A percentile compares a stretch with the other conserved stretches of the same genome.
phyloP scores from a whole-genome alignment of 148 eudicot genomes.

The Fagopyrum tataricum region DNA sequence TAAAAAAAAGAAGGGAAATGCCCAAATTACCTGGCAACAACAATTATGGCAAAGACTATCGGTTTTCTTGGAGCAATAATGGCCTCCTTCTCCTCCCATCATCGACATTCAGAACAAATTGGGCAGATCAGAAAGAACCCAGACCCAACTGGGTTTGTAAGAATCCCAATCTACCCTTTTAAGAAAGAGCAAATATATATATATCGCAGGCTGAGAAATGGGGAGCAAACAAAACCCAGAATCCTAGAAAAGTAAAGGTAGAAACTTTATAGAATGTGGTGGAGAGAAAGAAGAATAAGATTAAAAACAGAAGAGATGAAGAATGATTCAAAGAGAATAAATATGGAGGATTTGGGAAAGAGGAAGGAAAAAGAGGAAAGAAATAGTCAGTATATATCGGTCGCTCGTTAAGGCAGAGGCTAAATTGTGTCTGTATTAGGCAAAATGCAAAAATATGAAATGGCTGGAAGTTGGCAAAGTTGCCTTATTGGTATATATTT shows the following conservation, averaged over 20 bases:
- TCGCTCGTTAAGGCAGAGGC: background rate
- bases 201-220: background rate
- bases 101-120: constrained; percentile 18
- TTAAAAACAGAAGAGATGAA: background rate
- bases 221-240: constrained; percentile 2
- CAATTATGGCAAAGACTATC: constrained; percentile 58
- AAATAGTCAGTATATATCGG: background rate
- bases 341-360: background rate
- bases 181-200: background rate
- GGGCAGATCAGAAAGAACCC: constrained; percentile 5
- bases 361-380: background rate
- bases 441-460: background rate
- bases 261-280: background rate
- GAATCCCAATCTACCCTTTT: constrained; percentile 5
- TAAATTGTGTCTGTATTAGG: background rate
- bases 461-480: background rate
- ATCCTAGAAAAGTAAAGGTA: background rate
- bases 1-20: background rate
- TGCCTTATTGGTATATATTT: background rate
- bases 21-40: constrained; percentile 52
- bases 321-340: background rate
- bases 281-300: background rate
- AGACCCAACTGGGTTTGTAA: background rate
- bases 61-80: constrained; percentile 73
- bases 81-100: constrained; percentile 72